These are phyloP conservation scores for Cryptococcus sp. DNA, from an alignment of 1,284 basidiomycete species.

Conservation along the genomic window DNA sequence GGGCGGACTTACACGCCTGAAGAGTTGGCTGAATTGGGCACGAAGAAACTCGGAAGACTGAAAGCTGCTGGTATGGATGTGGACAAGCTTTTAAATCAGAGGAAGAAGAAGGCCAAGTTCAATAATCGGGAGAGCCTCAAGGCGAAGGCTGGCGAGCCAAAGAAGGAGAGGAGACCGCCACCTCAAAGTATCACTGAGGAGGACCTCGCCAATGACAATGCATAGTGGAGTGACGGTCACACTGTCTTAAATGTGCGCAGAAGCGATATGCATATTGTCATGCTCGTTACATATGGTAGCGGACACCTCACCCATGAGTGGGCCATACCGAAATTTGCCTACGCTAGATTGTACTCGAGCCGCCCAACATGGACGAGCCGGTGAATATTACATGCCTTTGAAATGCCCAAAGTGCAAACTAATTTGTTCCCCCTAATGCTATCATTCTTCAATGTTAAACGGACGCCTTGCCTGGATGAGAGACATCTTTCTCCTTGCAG, in stretches of 20 bases:
- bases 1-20: constrained; percentile 19
- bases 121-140: constrained; percentile 2
- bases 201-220: constrained; percentile 11
- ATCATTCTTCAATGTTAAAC: background rate
- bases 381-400: too few species aligned
- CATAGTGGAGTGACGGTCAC: background rate
- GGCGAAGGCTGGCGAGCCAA: constrained; percentile 6
- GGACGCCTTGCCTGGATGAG: background rate
- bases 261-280: too few species aligned
- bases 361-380: too few species aligned
- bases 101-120: constrained; percentile 26
- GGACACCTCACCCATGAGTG: too few species aligned
- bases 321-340: too few species aligned
- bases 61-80: constrained; percentile 48
- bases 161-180: background rate
- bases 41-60: constrained; percentile 44
- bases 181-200: constrained; percentile 13
- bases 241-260: background rate
- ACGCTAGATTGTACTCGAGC: too few species aligned
- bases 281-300: too few species aligned
- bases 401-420: too few species aligned
- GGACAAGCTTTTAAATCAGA: constrained; percentile 26
- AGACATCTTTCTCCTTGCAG: background rate
- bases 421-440: background rate
- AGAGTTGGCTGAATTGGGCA: constrained; percentile 30